Conservation (phyloP, 192 early-diverging fungal genomes). For the Backusella liffmaniae region DNA sequence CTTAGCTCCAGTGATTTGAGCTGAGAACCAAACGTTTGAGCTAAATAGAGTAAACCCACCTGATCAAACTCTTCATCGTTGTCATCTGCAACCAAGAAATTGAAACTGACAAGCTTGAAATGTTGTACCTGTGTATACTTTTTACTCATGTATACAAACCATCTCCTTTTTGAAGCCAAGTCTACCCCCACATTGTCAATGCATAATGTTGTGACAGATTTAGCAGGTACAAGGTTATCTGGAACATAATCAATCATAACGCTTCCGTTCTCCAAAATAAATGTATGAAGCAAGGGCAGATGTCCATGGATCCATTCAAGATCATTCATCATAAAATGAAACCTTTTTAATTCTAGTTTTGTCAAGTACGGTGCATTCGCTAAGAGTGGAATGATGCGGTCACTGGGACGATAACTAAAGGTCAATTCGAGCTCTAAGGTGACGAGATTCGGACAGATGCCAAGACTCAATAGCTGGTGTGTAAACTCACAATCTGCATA, state of each 20-base stretch:
- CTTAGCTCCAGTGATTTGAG: not conserved
- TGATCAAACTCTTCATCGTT: not conserved
- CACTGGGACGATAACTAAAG: not conserved
- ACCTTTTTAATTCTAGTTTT: not conserved
- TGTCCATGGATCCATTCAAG: not conserved
- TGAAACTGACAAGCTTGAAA: not conserved
- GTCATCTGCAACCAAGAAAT: not conserved
- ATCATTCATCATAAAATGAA: not conserved
- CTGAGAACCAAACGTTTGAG: not conserved
- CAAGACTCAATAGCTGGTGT: not conserved
- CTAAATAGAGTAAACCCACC: not conserved
- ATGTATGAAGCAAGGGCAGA: not conserved
- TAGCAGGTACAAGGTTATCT: not conserved
- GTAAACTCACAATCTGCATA: slow-evolving; percentile 2
- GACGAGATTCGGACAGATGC: not conserved
- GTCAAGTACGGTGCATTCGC: not conserved
- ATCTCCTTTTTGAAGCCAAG: not conserved
- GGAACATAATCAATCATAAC: not conserved
- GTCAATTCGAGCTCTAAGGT: not conserved
- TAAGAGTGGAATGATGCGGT: not conserved
- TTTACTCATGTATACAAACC: not conserved
- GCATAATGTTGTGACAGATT: not conserved
- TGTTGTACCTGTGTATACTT: not conserved
- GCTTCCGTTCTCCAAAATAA: not conserved
- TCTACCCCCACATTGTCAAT: not conserved